phyloP scores from a whole-genome alignment of 345 rosid genomes.

The Syzygium aromaticum region DNA sequence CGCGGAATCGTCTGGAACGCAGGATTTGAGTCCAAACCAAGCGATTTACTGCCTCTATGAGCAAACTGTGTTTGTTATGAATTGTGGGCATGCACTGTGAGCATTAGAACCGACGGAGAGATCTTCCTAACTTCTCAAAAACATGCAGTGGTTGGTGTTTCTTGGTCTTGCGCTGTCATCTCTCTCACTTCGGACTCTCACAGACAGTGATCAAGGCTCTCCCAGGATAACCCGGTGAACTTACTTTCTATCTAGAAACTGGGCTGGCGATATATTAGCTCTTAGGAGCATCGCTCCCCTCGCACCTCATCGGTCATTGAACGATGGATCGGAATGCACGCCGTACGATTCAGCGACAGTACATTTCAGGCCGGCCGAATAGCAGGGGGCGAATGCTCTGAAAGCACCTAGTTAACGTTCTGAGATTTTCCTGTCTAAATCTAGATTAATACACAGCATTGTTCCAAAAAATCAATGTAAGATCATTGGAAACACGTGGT shows the following conservation, averaged over 20 bases:
- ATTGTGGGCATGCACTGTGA: not conserved
- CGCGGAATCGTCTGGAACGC: not conserved
- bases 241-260: slow-evolving; percentile 13
- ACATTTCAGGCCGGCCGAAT: not conserved
- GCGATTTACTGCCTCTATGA: not conserved
- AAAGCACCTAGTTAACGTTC: not conserved
- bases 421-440: not conserved
- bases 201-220: not conserved
- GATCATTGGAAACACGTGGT: too few species aligned
- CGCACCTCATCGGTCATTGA: not conserved
- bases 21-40: not conserved
- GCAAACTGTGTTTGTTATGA: not conserved
- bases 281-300: too few species aligned
- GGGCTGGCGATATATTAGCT: not conserved
- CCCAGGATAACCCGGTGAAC: slow-evolving; percentile 7
- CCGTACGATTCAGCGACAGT: not conserved
- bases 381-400: not conserved
- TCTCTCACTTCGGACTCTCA: not conserved
- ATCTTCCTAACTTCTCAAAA: not conserved
- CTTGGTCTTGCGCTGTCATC: not conserved
- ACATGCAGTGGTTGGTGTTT: not conserved
- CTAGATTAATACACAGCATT: not conserved
- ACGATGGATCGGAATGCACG: too few species aligned
- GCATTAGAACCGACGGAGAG: not conserved
- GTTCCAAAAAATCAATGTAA: too few species aligned